Base-by-base conservation (phyloP, 2,329 filamentous ascomycete species). In the Botrytis fragariae region DNA sequence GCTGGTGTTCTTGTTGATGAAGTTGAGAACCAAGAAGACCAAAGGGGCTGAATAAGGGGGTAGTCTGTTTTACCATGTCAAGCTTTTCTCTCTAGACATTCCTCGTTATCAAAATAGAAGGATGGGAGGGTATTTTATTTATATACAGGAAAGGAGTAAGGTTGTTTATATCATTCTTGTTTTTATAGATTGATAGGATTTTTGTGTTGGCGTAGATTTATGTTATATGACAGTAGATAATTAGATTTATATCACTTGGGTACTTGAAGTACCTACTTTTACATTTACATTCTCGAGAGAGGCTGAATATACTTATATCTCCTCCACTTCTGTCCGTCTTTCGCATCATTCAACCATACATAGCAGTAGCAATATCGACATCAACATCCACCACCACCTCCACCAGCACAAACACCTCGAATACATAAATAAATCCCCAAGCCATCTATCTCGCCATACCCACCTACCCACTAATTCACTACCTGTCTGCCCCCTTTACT, bases 1-100 rank as follows among this genome's bases (percentile, higher is more conserved):
- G 8, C 73, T 84, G 71, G 84, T 86, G 1, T 85, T 83, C 76
- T 60, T 84, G 37, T 83, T 86, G 81, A 86, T 85, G 84, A 86
- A 85, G 78, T 75, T 86, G 62, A 79, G 85, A 73, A 86, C 83
- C 54, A 86, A 85, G 79, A 83, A 82, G 75, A 85, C 82, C 25
- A 85, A 85, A 80, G 85, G 81, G 62, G 84, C 84, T 37, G 73
- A 76, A 59, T 78, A 71, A 10, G 4, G n/a, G 35, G 22, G 12
- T 60, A n/a, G 18, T n/a, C 22, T 18, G 60, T n/a, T 16, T 42
- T 25, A 5, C n/a, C 25, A 22, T 18, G 60, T 62, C 22, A 35
- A 42, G 51, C 14, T 8, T 57, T 29, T 29, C n/a, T 29, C n/a
- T 29, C n/a, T 57, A 29, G n/a, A 29, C 14, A 18, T 18, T 62